These are phyloP conservation scores for Acer saccharum DNA, from an alignment of 345 rosid species.

Conservation along the genomic window DNA sequence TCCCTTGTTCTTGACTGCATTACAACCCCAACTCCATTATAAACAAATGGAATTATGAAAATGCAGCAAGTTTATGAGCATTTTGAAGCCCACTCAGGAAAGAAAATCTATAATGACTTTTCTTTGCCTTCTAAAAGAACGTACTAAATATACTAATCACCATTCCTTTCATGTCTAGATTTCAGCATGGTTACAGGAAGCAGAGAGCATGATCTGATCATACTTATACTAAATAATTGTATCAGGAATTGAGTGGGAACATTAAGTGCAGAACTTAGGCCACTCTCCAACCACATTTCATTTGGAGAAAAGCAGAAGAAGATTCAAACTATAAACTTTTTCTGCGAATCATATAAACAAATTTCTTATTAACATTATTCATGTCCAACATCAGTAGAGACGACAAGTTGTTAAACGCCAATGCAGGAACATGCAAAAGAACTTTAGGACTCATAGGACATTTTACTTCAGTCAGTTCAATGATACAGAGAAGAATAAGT, in stretches of 20 bases:
- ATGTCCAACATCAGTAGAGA: background rate
- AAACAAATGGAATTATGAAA: conserved; percentile 5
- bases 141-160: background rate
- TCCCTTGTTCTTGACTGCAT: conserved; percentile 30
- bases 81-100: background rate
- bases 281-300: background rate
- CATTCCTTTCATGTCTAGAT: conserved; percentile 1
- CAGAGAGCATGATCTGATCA: background rate
- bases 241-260: background rate
- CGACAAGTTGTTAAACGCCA: background rate
- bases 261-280: background rate
- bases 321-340: background rate
- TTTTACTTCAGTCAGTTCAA: background rate
- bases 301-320: background rate
- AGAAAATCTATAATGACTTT: background rate
- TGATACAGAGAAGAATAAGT: background rate
- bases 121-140: background rate
- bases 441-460: background rate
- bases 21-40: conserved; percentile 17
- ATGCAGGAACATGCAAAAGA: background rate
- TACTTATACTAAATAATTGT: background rate
- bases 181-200: background rate
- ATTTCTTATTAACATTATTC: background rate
- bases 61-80: conserved; percentile 8
- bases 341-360: background rate